Base-by-base conservation (phyloP, 2,329 filamentous ascomycete species). In the Neonectria coccinea region DNA sequence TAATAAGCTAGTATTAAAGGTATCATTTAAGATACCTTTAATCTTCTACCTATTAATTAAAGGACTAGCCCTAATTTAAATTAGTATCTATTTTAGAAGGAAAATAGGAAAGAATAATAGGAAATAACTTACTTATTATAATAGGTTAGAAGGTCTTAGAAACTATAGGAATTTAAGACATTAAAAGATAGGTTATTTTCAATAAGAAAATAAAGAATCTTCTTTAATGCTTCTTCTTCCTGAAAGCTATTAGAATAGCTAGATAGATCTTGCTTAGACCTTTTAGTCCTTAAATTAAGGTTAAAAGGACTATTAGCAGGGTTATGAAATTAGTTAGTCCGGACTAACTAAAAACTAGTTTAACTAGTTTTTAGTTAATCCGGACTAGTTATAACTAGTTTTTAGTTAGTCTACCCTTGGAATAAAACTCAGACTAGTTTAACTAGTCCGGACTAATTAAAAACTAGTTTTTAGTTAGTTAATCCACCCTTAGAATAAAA, bases 1-100 rank as follows among this genome's bases (percentile, higher is more conserved):
- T 52, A 52, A 52, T 52, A 52, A 18, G 20, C 45, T 48, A 48
- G 14, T 29, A 33, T 52, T 52, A 52, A 48, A 48, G 45, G n/a
- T 48, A 48, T 48, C 5, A 25, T 20, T 52, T 52, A 52, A 52
- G 29, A 52, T 29, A 52, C n/a, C n/a, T n/a, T 29, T 33, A n/a
- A 52, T 52, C 22, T 36, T 48, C 20, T 48, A 48, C 20, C 16
- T 48, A 48, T 48, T 48, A 48, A 48, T 5, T 25, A 48, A 27
- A 48, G 45, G 25, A 48, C 45, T 48, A 48, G 20, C 45, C 20
- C 20, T 48, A 41, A 48, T 48, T 48, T 14, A 25, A 48, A 27
- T 48, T 48, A 48, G 45, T 48, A 48, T 48, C 8, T 48, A 48
- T 48, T 16, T 9, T 48, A 14, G 25, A 27, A 27, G 25, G 4